Evolutionary conservation across 2,329 filamentous ascomycete species (phyloP), one percentile per base, ranked within the genome.

Genomic region (Penicillium sp.): DNA sequence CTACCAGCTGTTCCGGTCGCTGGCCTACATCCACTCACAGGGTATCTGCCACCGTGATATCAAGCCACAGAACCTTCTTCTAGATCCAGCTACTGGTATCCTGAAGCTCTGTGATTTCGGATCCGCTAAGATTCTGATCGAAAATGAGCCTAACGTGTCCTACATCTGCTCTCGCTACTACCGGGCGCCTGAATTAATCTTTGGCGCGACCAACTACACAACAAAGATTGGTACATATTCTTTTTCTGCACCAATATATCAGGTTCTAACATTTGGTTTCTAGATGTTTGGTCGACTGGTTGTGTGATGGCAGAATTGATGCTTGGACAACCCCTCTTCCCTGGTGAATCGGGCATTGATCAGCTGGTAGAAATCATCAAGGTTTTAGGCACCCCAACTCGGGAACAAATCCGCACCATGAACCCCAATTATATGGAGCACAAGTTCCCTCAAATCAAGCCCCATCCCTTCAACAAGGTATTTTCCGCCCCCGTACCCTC

Each of bases 341-440:
- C 94, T 26, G 94, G 94, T 68, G 94, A 99, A 77, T 99, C 94
- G 45, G 94, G 94, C 62, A 99, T 99, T 69, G 94, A 99, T 73
- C 94, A 99, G 75, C 82, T 99, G 46, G 94, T 99, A 43, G 94
- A 99, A 77, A 99, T 99, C 73, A 99, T 99, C 83, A 99, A 99
- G 80, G 93, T 99, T 50, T 81, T 99, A 58, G 94, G 94, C 57
- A 99, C 94, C 17, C 94, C 94, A 17, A 97, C 94, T 35, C 85
- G 94, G 62, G 94, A 99, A 75, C 94, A 99, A 77, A 99, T 99
- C 70, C 90, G 94, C 66, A 99, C 94, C 63, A 99, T 99, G 94
- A 99, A 99, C 77, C 94, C 94, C 57, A 99, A 99, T 78, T 99
- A 99, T 78, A 99, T 99, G 94, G 94, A 99, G 80, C 94, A 99